These are phyloP conservation scores for Diplogelasinospora grovesii DNA, from an alignment of 495 filamentous ascomycete genomes.

Conservation along the genomic window DNA sequence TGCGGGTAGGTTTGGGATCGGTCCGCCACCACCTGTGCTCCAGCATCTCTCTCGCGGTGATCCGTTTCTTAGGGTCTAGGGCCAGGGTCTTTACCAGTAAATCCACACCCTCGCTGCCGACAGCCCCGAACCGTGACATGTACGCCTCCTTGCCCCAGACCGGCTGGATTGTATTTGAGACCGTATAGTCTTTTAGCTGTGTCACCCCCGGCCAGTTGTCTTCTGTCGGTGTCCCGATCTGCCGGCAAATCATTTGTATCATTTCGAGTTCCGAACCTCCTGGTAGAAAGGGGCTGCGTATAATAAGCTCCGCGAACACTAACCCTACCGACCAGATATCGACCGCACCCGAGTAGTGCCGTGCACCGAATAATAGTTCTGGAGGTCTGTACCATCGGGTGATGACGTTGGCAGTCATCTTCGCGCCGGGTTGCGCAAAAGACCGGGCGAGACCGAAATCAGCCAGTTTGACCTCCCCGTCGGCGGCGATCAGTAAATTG, in stretches of 20 bases:
- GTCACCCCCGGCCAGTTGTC: slow-evolving; percentile 93
- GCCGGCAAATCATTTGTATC: slow-evolving; percentile 70
- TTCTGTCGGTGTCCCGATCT: slow-evolving; percentile 86
- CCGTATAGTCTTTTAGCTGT: slow-evolving; percentile 66
- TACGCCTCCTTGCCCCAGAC: slow-evolving; percentile 63
- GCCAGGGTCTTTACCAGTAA: slow-evolving; percentile 77
- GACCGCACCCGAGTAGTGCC: slow-evolving; percentile 82
- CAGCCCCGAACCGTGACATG: slow-evolving; percentile 62
- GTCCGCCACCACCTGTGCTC: slow-evolving; percentile 80
- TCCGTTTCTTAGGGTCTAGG: slow-evolving; percentile 77
- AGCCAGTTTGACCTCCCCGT: slow-evolving; percentile 89
- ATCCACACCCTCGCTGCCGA: slow-evolving; percentile 76
- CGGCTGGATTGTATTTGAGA: slow-evolving; percentile 54
- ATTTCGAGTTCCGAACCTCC: slow-evolving; percentile 68
- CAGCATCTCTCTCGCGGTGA: slow-evolving; percentile 67
- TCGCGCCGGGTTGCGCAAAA: slow-evolving; percentile 79
- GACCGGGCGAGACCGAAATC: slow-evolving; percentile 93
- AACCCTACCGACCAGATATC: slow-evolving; percentile 94
- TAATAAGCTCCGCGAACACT: slow-evolving; percentile 86
- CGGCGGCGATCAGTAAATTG: slow-evolving; percentile 88
- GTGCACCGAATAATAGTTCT: slow-evolving; percentile 84
- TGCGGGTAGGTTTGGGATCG: slow-evolving; percentile 76
- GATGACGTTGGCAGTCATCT: slow-evolving; percentile 93
- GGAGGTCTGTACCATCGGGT: slow-evolving; percentile 96
- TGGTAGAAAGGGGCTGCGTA: slow-evolving; percentile 72